Evolutionary conservation across 257 asterid genomes (phyloP), one percentile per base, ranked within the genome.

Genomic region (Solanum peruvianum): DNA sequence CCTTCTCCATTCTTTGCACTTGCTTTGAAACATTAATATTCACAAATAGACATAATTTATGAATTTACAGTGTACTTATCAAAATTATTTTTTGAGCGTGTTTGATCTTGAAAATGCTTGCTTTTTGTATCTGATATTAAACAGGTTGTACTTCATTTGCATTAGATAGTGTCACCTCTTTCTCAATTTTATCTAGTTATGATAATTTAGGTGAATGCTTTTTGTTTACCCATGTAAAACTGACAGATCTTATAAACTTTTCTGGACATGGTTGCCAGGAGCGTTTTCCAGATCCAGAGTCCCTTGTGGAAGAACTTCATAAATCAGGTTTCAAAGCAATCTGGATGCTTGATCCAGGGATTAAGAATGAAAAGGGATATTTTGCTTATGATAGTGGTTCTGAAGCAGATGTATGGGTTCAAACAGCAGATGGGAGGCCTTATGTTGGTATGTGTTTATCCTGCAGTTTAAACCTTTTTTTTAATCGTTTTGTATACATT

Each of bases 281-380:
- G 88, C 93, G 93, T 25, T 97, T 97, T 87, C 92, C 99, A 25
- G 94, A 97, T 87, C 99, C 99, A 62, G 92, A 92, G 86, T 88
- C 94, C 85, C 93, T 97, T 88, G 97, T 88, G 41, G 90, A 92
- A n/a, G 93, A 92, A 92, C 98, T 97, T 88, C 98, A 94, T 87
- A 87, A 93, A 90, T 91, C 83, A 82, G 99, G 99, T 90, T 93
- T 95, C 93, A 94, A 94, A 91, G 98, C 98, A 86, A 94, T 97
- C 89, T 97, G 99, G 99, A 97, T 97, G 99, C 97, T 97, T 76
- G 98, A 95, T 91, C 99, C 99, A 3, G 99, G 99, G 91, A 97
- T 97, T 72, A 97, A 97, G 89, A 58, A 87, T 41, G 99, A 95
- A 89, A 91, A 95, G 85, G 99, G 98, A 88, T 97, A 94, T 87